These are phyloP conservation scores for Lathyrus oleraceus DNA, from an alignment of 306 rosid genomes.

Conservation along the genomic window DNA sequence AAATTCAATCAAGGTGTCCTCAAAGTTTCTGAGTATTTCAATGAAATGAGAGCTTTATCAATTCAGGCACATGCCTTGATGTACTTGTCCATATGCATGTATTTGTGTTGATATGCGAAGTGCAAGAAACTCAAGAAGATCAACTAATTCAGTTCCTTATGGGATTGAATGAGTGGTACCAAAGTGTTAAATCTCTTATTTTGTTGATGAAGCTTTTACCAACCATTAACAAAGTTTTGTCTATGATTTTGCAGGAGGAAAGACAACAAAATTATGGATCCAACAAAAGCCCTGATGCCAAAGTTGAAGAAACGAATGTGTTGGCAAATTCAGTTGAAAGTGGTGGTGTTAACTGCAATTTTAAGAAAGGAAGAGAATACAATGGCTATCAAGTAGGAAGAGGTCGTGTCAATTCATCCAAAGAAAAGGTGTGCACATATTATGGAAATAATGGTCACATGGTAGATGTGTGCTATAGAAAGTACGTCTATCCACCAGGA, in stretches of 20 bases:
- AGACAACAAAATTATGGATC: not conserved
- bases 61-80: no score
- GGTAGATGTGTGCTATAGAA: no score
- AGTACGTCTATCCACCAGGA: no score
- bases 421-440: no score
- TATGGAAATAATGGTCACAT: no score
- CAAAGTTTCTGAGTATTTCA: not conserved
- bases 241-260: not conserved
- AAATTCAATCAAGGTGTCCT: not conserved
- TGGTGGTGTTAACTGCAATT: no score
- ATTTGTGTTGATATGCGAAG: no score
- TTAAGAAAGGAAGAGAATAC: not conserved
- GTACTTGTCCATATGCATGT: no score
- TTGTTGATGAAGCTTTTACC: not conserved
- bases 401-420: no score
- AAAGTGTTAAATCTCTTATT: not conserved
- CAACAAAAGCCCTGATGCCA: accelerated
- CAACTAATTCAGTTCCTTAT: not conserved
- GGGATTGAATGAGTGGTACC: not conserved
- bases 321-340: not conserved
- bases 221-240: no score
- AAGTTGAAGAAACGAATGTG: not conserved
- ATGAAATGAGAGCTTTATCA: no score
- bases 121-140: not conserved
- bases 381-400: no score